Evolutionary conservation across 768 basidiomycete species (phyloP).

Genomic region (Tephrocybe sp.): DNA sequence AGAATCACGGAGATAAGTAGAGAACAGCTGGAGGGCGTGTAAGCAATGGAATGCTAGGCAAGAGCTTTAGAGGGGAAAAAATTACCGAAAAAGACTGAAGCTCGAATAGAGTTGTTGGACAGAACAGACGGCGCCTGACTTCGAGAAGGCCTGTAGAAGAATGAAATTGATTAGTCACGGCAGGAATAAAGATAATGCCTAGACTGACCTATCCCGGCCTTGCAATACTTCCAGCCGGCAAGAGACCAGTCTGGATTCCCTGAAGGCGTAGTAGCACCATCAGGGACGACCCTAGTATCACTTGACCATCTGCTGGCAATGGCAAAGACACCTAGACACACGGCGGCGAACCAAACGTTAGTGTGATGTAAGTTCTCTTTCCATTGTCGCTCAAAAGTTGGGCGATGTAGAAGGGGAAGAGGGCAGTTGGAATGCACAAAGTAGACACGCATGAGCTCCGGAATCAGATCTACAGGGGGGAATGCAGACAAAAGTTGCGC

Average conservation of each 20-base stretch:
- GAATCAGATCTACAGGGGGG: conserved; percentile 62
- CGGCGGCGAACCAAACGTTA: conserved; percentile 57
- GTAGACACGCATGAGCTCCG: conserved; percentile 60
- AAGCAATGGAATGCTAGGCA: not conserved
- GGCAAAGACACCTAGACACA: conserved; percentile 66
- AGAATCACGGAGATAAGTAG: conserved; percentile 53
- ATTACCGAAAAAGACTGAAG: conserved; percentile 54
- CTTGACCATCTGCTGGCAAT: conserved; percentile 65
- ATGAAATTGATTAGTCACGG: not conserved
- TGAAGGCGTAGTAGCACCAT: conserved; percentile 17
- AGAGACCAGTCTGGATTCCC: conserved; percentile 43
- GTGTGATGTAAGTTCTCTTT: conserved; percentile 47
- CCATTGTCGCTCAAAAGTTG: conserved; percentile 66
- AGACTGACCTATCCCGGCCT: conserved; percentile 46
- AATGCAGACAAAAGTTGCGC: conserved; percentile 40
- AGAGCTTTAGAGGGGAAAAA: conserved; percentile 12
- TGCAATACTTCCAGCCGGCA: conserved; percentile 63
- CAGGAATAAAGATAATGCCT: not conserved
- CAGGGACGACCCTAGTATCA: conserved; percentile 53
- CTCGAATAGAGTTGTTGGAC: conserved; percentile 60
- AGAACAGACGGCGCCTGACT: conserved; percentile 46
- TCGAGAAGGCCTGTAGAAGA: conserved; percentile 45
- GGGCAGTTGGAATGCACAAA: conserved; percentile 60
- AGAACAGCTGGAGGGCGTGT: conserved; percentile 38
- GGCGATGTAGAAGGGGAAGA: conserved; percentile 68